A percentile compares a stretch with the other conserved stretches of the same genome.
phyloP scores from a whole-genome alignment of 495 filamentous ascomycete genomes.

The Talaromyces ruber region DNA sequence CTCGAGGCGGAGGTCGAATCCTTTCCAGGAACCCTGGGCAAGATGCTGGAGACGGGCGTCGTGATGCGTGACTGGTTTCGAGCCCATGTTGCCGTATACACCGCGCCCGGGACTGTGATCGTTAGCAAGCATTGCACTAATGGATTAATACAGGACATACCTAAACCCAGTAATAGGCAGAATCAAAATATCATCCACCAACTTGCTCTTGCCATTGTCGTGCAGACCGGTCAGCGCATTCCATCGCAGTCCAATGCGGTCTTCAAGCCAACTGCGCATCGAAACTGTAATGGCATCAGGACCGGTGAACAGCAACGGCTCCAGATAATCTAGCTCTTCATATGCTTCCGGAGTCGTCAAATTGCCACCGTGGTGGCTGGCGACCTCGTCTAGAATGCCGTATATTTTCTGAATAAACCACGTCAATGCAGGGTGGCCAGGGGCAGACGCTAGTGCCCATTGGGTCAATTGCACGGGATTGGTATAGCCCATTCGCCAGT shows the following conservation, averaged over 20 bases:
- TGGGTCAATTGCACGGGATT: slow-evolving; percentile 15
- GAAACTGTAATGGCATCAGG: slow-evolving; percentile 7
- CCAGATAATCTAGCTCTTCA: slow-evolving; percentile 5
- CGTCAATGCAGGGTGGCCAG: slow-evolving; percentile 10
- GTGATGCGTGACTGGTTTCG: slow-evolving; percentile 6
- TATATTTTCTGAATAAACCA: slow-evolving; percentile 9
- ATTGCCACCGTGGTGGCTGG: slow-evolving; percentile 4
- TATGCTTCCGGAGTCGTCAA: slow-evolving; percentile 1
- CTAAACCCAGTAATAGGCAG: slow-evolving; percentile 8
- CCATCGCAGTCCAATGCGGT: slow-evolving; percentile 7
- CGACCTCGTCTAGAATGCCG: slow-evolving; percentile 6
- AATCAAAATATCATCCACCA: slow-evolving; percentile 7
- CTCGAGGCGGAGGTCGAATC: slow-evolving; percentile 6
- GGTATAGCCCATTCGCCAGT: slow-evolving; percentile 16
- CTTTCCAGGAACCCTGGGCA: slow-evolving; percentile 8
- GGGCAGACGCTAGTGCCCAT: slow-evolving; percentile 12
- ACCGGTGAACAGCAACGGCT: slow-evolving; percentile 7
- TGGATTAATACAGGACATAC: neutral
- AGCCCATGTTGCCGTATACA: slow-evolving; percentile 9
- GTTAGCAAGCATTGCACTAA: neutral
- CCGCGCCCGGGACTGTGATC: slow-evolving; percentile 7
- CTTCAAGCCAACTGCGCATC: slow-evolving; percentile 4
- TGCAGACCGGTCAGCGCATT: slow-evolving; percentile 8
- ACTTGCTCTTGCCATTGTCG: slow-evolving; percentile 8
- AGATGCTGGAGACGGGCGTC: slow-evolving; percentile 7